These are phyloP conservation scores for Neurospora intermedia DNA, from an alignment of 495 filamentous ascomycete species.

Conservation along the genomic window DNA sequence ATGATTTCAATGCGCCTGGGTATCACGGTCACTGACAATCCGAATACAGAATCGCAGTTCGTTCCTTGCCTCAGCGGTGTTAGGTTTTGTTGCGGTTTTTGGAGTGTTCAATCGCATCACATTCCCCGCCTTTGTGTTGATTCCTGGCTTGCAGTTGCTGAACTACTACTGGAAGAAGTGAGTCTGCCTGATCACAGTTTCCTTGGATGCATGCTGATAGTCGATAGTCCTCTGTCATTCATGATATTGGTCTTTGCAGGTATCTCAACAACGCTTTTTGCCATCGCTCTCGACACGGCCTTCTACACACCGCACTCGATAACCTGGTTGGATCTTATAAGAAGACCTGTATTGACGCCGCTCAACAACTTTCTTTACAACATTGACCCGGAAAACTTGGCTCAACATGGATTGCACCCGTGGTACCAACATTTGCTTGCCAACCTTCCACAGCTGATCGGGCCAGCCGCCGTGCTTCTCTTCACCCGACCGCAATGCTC, in stretches of 20 bases:
- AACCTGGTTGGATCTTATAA: constrained; percentile 42
- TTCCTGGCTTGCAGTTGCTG: constrained; percentile 70
- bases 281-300: constrained; percentile 68
- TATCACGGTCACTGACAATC: constrained; percentile 5
- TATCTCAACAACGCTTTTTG: constrained; percentile 52
- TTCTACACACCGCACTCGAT: constrained; percentile 60
- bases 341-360: constrained; percentile 69
- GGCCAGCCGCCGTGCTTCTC: constrained; percentile 69
- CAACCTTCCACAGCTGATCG: constrained; percentile 82
- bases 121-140: constrained; percentile 80
- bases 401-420: constrained; percentile 83
- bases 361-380: constrained; percentile 91
- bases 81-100: constrained; percentile 71
- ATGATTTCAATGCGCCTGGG: background rate
- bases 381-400: constrained; percentile 60
- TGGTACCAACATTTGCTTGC: constrained; percentile 78
- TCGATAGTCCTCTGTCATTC: constrained; percentile 55
- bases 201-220: constrained; percentile 14
- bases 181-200: constrained; percentile 13
- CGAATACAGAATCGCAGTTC: constrained; percentile 57
- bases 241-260: constrained; percentile 49
- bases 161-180: constrained; percentile 79
- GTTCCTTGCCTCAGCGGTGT: constrained; percentile 58
- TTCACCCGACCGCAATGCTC: constrained; percentile 45
- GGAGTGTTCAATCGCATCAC: constrained; percentile 94